These are phyloP conservation scores for Peltaster fructicola DNA, from an alignment of 2,329 filamentous ascomycete genomes.

Conservation along the genomic window DNA sequence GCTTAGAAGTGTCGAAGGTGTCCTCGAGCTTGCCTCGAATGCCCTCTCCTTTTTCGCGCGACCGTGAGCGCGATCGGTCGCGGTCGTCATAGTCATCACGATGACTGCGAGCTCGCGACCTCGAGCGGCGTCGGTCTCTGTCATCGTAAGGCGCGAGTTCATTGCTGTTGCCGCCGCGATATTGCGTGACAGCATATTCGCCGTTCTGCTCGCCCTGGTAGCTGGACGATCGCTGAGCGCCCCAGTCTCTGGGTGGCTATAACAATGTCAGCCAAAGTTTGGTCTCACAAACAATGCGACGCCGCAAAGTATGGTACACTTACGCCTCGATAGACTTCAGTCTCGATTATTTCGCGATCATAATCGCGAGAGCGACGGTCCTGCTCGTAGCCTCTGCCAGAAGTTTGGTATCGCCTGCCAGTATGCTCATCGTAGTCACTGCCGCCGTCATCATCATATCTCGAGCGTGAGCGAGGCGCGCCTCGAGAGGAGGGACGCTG, in stretches of 20 bases:
- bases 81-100: no score
- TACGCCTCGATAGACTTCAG: conserved; percentile 17
- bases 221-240: conserved; percentile 8
- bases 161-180: conserved; percentile 13
- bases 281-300: background rate
- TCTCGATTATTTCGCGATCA: conserved; percentile 15
- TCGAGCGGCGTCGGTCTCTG: conserved; percentile 8
- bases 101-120: conserved; percentile 10
- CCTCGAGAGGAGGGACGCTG: no score
- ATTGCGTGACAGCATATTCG: conserved; percentile 11
- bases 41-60: conserved; percentile 6
- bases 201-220: conserved; percentile 8
- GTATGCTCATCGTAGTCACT: conserved; percentile 6
- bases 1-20: conserved; percentile 16
- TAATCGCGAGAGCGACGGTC: conserved; percentile 12
- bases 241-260: conserved; percentile 11
- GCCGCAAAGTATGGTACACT: conserved; percentile 6
- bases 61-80: conserved; percentile 11
- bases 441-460: conserved; percentile 5
- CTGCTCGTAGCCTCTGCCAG: conserved; percentile 6
- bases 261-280: conserved; percentile 6
- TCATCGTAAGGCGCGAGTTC: conserved; percentile 7
- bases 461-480: conserved; percentile 1
- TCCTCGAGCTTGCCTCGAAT: conserved; percentile 15
- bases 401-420: conserved; percentile 4